Conservation (phyloP, 116 monocot genomes). For the Trichopus zeylanicus region DNA sequence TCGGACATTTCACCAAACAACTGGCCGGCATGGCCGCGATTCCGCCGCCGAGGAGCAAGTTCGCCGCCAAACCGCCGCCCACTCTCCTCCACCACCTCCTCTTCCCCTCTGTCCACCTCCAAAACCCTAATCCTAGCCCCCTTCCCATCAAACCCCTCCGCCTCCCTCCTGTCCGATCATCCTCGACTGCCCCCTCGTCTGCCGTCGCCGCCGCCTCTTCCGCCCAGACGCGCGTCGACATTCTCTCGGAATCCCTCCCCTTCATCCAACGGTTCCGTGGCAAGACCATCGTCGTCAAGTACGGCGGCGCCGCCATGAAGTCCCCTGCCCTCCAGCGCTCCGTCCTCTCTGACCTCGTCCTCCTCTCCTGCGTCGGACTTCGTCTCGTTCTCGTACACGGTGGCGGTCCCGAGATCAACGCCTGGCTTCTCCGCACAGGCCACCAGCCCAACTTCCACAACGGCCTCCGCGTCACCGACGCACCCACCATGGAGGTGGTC, state of each 20-base stretch:
- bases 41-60: constrained; percentile 17
- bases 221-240: constrained; percentile 61
- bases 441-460: constrained; percentile 62
- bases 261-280: constrained; percentile 88
- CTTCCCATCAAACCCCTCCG: not conserved
- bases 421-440: constrained; percentile 55
- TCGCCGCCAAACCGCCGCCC: constrained; percentile 8
- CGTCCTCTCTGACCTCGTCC: constrained; percentile 77
- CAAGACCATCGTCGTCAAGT: constrained; percentile 94
- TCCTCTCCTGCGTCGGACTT: constrained; percentile 85
- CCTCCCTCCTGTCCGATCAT: not conserved
- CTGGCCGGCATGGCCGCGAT: not conserved
- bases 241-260: constrained; percentile 84
- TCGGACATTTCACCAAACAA: not conserved
- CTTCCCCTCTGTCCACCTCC: constrained; percentile 7
- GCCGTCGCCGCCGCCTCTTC: constrained; percentile 10
- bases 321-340: constrained; percentile 48
- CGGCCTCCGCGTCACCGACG: constrained; percentile 92
- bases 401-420: constrained; percentile 89
- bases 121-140: constrained; percentile 11
- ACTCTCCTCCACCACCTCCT: constrained; percentile 3
- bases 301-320: constrained; percentile 93
- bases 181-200: not conserved
- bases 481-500: constrained; percentile 87
- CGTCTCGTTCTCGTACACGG: constrained; percentile 84